Base-by-base conservation (phyloP, 331 rosid species). In the Arachis monticola region DNA sequence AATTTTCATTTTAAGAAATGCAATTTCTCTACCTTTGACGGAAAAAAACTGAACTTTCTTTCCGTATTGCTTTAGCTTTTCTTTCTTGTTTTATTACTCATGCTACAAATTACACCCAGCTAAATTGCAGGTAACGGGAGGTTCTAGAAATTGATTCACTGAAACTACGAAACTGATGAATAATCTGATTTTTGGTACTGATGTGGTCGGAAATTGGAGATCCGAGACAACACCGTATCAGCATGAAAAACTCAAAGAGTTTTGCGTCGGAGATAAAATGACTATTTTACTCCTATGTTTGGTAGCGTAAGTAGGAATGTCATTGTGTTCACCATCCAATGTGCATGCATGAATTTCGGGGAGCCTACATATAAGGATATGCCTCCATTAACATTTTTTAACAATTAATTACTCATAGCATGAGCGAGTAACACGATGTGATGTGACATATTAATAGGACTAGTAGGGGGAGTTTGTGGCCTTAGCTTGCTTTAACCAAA, bases 401-500 rank as follows among this genome's bases (percentile, higher is more conserved):
- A 13, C 60, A 5, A 13, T 17, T 52, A 52, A 14, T 48, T 52
- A 4, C 60, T 13, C 7, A 7, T 13, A 6, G n/a, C 52, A 6
- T 5, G 32, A 69, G n/a, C 55, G 40, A 64, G 55, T 17, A 45
- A 44, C 44, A 10, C 57, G 41, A 46, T 46, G 57, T 46, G 69
- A 64, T 45, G 12, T 42, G 70, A 66, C 51, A 45, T 17, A 4
- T 17, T 32, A 32, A 5, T n/a, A 69, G 47, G 22, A 3, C 60
- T 32, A 7, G 41, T 32, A 52, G 74, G 41, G 50, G 32, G 14
- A 52, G 62, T 52, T 50, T 59, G 75, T 42, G 51, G 38, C 44
- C 32, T 40, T 59, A 8, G 78, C 91, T 59, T 11, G 78, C 91
- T 81, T 87, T 87, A 67, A 53, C 65, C 53, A 79, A 83, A 88